Evolutionary conservation across 345 rosid species (phyloP).

Genomic region (Linum usitatissimum): DNA sequence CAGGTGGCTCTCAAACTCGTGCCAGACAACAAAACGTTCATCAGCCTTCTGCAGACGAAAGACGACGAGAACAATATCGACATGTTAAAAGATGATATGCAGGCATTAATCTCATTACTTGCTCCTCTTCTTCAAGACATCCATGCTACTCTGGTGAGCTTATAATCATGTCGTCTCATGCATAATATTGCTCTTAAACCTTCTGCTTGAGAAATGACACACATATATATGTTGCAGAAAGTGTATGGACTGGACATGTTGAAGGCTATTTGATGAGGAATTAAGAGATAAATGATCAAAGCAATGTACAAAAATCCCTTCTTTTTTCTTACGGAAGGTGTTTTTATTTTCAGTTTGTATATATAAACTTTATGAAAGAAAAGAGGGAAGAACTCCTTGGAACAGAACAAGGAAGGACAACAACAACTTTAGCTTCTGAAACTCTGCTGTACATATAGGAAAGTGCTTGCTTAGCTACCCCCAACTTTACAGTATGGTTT

Average conservation of each 20-base stretch:
- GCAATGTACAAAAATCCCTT: too few species aligned
- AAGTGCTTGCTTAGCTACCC: too few species aligned
- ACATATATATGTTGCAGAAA: constrained; percentile 33
- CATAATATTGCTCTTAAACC: neutral
- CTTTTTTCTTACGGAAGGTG: too few species aligned
- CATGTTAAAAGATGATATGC: constrained; percentile 44
- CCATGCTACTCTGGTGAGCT: constrained; percentile 48
- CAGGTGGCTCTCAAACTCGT: constrained; percentile 70
- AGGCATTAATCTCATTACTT: constrained; percentile 40
- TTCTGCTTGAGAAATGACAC: neutral
- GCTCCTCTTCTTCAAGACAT: constrained; percentile 51
- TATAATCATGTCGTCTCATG: neutral
- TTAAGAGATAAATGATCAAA: neutral
- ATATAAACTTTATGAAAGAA: too few species aligned
- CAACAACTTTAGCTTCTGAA: too few species aligned
- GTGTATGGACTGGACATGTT: constrained; percentile 40
- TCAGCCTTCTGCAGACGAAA: constrained; percentile 40
- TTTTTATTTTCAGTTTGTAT: too few species aligned
- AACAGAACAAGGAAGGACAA: too few species aligned
- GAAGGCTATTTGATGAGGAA: constrained; percentile 37
- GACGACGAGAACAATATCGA: constrained; percentile 31
- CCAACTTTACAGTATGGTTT: too few species aligned
- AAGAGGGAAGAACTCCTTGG: too few species aligned
- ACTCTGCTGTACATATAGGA: too few species aligned
- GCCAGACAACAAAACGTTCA: constrained; percentile 59